Evolutionary conservation across 805 yeast genomes (phyloP), one percentile per base, ranked within the genome.

Genomic region (Candida suzukii): DNA sequence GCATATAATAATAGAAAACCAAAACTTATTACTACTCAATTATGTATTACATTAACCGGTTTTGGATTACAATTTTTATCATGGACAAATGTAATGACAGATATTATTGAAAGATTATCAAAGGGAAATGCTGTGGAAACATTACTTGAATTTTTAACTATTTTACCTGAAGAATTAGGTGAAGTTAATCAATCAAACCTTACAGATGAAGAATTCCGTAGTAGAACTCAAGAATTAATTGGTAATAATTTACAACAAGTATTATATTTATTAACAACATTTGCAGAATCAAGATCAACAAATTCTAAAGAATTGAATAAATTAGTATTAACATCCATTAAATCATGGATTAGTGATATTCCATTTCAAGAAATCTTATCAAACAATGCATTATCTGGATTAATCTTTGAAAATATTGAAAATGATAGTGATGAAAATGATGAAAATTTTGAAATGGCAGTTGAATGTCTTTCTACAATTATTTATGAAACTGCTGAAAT

Each of bases 261-360:
- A 1, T 64, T 91, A 39, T 60, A 72, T 41, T 69, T 87, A 39
- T 66, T 91, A 49, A 68, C 80, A 31, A 68, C 72, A 35, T 69
- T 78, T 45, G 67, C 75, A 7, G 53, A 48, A 40, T 37, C 48
- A 17, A 45, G 49, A 26, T 29, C 40, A 3, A 38, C 50, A 4
- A 62, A 61, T 41, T 49, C 65, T 3, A 47, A 67, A 0, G 66
- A 61, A 45, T 52, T 58, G 39, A 56, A 61, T 46, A 51, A 73
- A 2, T 60, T 76, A 39, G 70, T 88, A 6, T 70, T 91, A 43
- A 82, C 79, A 46, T 84, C 95, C 61, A 66, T 95, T 43, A 80
- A 82, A 50, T 83, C 95, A 18, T 93, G 99, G 99, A 80, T 93
- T 45, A 74, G 73, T 46, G 99, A 95, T 58, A 77, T 88, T 38